phyloP scores from a whole-genome alignment of 2,329 filamentous ascomycete genomes.

The Colletotrichum sp. region DNA sequence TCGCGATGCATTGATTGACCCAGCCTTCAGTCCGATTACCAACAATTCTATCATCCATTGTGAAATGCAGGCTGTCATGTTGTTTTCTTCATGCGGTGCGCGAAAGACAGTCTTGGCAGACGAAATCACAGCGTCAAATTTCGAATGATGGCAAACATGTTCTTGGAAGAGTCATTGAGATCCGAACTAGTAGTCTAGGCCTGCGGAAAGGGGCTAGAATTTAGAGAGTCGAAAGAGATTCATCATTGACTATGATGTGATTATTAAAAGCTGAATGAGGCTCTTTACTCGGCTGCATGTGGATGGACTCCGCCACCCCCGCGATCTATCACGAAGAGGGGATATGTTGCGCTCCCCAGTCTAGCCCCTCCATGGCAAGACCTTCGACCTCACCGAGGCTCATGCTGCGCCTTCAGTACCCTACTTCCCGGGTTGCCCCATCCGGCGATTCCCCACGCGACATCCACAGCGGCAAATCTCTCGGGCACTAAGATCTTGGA shows the following conservation, averaged over 20 bases:
- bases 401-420: not conserved
- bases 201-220: not conserved
- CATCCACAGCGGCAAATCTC: not conserved
- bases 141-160: not conserved
- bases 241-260: not conserved
- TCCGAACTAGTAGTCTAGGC: not conserved
- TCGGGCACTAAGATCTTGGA: not conserved
- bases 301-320: not conserved
- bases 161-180: not conserved
- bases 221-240: not conserved
- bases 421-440: not conserved
- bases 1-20: not conserved
- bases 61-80: not conserved
- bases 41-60: constrained; percentile 2
- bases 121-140: not conserved
- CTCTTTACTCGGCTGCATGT: not conserved
- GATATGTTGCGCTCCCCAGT: not conserved
- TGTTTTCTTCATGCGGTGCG: not conserved
- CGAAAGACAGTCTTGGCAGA: not conserved
- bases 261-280: not conserved
- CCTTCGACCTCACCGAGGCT: not conserved
- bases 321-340: not conserved
- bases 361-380: not conserved
- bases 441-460: not conserved
- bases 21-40: not conserved